These are phyloP conservation scores for Fusarium sp. DNA, from an alignment of 2,329 filamentous ascomycete genomes.

Conservation along the genomic window DNA sequence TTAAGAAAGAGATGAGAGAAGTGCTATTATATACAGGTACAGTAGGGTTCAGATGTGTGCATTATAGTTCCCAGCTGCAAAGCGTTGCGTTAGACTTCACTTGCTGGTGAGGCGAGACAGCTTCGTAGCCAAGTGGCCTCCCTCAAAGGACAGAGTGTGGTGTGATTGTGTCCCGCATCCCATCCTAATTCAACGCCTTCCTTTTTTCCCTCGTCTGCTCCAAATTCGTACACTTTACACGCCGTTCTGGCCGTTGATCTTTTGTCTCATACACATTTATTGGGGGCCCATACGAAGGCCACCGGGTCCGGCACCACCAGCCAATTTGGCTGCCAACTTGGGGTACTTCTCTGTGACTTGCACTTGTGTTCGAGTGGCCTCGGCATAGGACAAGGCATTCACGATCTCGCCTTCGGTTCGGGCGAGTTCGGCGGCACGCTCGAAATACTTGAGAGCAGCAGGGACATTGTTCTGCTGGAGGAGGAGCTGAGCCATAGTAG, in stretches of 20 bases:
- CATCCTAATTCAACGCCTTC: slow-evolving; percentile 38
- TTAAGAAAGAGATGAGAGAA: slow-evolving; percentile 41
- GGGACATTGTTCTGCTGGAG: slow-evolving; percentile 98
- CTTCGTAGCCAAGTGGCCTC: slow-evolving; percentile 33
- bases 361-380: slow-evolving; percentile 95
- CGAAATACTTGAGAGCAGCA: slow-evolving; percentile 95
- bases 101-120: slow-evolving; percentile 40
- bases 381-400: slow-evolving; percentile 95
- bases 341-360: slow-evolving; percentile 91
- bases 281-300: slow-evolving; percentile 54
- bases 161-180: slow-evolving; percentile 26
- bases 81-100: slow-evolving; percentile 44
- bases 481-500: slow-evolving; percentile 97
- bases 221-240: slow-evolving; percentile 49
- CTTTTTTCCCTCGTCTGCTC: slow-evolving; percentile 33
- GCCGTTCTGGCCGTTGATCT: slow-evolving; percentile 36
- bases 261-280: slow-evolving; percentile 43
- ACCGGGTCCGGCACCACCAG: slow-evolving; percentile 52
- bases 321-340: slow-evolving; percentile 78
- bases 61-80: slow-evolving; percentile 48
- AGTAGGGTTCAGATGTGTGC: slow-evolving; percentile 45
- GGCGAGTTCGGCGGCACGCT: slow-evolving; percentile 93
- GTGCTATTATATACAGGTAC: slow-evolving; percentile 50
- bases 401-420: slow-evolving; percentile 95
- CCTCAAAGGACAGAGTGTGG: slow-evolving; percentile 27